Percentiles rank a stretch among this genome's conserved stretches.
Conservation (phyloP, 495 filamentous ascomycete genomes). For the Podospora anserina region DNA sequence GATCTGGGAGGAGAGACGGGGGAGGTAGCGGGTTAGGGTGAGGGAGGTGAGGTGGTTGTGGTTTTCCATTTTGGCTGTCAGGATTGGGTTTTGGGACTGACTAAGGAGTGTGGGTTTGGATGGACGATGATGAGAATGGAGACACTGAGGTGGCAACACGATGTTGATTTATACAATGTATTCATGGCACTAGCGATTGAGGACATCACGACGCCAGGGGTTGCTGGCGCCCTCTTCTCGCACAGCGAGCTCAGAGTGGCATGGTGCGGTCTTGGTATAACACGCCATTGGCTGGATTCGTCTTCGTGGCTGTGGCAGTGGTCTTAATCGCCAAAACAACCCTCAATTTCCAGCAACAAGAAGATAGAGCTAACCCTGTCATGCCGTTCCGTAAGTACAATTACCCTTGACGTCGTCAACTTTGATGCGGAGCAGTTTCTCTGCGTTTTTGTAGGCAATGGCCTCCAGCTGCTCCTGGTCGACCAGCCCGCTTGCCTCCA, state of each 20-base stretch:
- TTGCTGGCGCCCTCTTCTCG: neutral
- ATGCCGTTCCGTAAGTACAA: neutral
- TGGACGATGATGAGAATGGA: neutral
- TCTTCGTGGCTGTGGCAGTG: neutral
- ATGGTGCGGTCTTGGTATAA: neutral
- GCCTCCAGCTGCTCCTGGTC: constrained; percentile 48
- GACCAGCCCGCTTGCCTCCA: constrained; percentile 52
- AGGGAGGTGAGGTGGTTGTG: neutral
- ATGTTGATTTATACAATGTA: neutral
- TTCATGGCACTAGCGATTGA: neutral
- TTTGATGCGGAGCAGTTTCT: constrained; percentile 43
- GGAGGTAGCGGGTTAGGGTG: neutral
- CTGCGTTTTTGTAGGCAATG: constrained; percentile 56
- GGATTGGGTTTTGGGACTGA: neutral
- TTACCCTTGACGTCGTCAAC: neutral
- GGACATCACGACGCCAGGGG: neutral
- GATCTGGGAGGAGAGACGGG: neutral
- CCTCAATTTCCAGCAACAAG: neutral
- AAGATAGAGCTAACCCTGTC: neutral
- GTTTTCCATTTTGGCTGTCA: neutral
- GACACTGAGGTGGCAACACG: neutral
- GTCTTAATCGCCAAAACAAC: neutral
- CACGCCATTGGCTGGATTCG: neutral
- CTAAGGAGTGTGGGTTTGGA: neutral
- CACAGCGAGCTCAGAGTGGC: neutral